Base-by-base conservation (phyloP, 1,139 yeast species). In the Candida tropicalis region DNA sequence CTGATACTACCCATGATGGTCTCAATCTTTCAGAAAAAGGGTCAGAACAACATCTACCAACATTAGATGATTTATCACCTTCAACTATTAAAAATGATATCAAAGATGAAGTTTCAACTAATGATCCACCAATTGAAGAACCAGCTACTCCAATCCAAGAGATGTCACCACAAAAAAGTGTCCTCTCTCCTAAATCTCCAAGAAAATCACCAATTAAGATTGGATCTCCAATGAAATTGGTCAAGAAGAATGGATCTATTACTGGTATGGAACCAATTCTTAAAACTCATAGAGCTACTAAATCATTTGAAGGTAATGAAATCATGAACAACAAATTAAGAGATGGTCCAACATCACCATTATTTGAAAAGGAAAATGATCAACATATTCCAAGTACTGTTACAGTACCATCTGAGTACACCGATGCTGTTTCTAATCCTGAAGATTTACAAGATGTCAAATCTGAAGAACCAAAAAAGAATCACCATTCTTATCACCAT, bases 171-270 rank as follows among this genome's bases (percentile, higher is more conserved):
- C 16, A 13, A 17, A 17, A 15, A 7, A 17, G 8, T 16, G n/a
- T 39, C 4, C 35, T 13, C 5, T 9, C 27, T 12, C 13, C 39
- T 3, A 27, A 49, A 3, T 44, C 50, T 9, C 46, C 53, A 22
- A 58, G 52, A 35, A 53, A 51, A 31, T 52, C 64, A 18, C 70
- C 75, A 3, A 72, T 73, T 35, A 72, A 73, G 50, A 69, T 72
- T 43, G 66, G 68, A 5, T 67, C 73, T 2, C 77, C 78, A 1
- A 58, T 70, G 25, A 63, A 62, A 44, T 50, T 70, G 33, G 61
- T 68, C 12, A 68, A 61, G 48, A 58, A 59, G 18, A 66, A 67
- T n/a, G 52, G 59, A 3, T 48, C 58, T 1, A 56, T 66, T n/a
- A 63, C 66, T 2, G 66, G 65, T 5, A 46, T 63, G 18, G 55